Evolutionary conservation across 2,329 filamentous ascomycete genomes (phyloP).

Genomic region (Fusarium longipes): DNA sequence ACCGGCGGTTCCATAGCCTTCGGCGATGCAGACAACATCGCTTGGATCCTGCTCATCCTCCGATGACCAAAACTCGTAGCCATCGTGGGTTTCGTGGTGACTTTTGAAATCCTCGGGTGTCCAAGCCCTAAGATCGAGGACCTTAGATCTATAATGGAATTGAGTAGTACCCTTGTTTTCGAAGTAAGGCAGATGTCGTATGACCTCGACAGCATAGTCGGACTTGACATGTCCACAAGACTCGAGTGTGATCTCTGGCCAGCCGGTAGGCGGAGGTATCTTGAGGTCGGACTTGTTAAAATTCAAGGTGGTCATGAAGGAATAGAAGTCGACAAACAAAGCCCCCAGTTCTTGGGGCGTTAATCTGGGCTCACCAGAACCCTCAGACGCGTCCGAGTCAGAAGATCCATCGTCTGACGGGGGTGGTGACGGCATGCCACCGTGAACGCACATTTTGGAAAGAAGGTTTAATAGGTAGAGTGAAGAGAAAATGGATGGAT

Average conservation of each 20-base stretch:
- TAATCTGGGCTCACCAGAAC: background rate
- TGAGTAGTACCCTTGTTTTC: background rate
- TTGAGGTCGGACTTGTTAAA: background rate
- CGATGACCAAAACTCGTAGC: background rate
- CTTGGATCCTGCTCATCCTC: background rate
- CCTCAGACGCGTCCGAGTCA: background rate
- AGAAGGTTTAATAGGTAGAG: background rate
- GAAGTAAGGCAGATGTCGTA: background rate
- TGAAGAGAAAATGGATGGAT: background rate
- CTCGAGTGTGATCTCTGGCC: background rate
- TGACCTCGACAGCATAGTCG: background rate
- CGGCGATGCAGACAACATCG: background rate
- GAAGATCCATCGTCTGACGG: background rate
- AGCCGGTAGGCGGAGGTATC: background rate
- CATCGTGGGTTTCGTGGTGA: background rate
- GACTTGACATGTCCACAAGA: background rate
- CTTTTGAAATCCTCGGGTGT: background rate
- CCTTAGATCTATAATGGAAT: background rate
- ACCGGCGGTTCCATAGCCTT: background rate
- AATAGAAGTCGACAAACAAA: background rate
- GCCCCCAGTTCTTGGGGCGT: background rate
- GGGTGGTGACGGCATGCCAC: background rate
- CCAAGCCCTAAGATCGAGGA: background rate
- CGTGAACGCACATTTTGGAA: background rate
- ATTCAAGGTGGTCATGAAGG: background rate